Conservation (phyloP, 306 rosid species). For the Rosa chinensis region DNA sequence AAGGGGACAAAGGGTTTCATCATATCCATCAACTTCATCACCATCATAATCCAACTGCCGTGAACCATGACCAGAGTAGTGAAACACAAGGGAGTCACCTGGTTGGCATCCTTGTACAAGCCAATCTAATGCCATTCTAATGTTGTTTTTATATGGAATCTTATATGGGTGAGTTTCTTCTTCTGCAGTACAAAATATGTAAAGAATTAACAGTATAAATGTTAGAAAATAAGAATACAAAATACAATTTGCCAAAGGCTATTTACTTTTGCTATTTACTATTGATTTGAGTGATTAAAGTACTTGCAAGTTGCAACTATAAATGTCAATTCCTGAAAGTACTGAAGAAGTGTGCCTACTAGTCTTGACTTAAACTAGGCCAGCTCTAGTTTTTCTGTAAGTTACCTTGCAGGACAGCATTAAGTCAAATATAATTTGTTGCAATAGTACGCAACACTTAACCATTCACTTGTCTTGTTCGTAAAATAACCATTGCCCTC, state of each 20-base stretch:
- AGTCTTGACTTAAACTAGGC: not conserved
- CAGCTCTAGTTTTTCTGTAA: not conserved
- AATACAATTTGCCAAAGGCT: not conserved
- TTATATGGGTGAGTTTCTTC: slow-evolving; percentile 84
- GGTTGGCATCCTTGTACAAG: slow-evolving; percentile 89
- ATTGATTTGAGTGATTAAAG: too few relatives aligned
- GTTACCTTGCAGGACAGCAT: not conserved
- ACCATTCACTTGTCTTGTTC: not conserved
- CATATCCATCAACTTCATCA: slow-evolving; percentile 92
- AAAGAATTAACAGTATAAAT: slow-evolving; percentile 4
- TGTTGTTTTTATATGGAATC: slow-evolving; percentile 71
- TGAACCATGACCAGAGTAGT: slow-evolving; percentile 99
- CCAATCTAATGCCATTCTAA: slow-evolving; percentile 98
- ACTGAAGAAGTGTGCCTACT: not conserved
- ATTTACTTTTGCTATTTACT: not conserved
- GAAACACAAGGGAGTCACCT: slow-evolving; percentile 94
- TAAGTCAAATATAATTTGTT: not conserved
- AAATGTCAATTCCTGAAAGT: not conserved
- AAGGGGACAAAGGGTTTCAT: slow-evolving; percentile 92
- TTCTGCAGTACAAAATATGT: slow-evolving; percentile 59
- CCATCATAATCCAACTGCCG: slow-evolving; percentile 83
- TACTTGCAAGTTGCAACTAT: not conserved
- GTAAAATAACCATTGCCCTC: not conserved
- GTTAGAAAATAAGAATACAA: not conserved
- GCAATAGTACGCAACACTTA: not conserved